These are phyloP conservation scores for Eucalyptus cloeziana DNA, from an alignment of 345 rosid species.

Conservation along the genomic window DNA sequence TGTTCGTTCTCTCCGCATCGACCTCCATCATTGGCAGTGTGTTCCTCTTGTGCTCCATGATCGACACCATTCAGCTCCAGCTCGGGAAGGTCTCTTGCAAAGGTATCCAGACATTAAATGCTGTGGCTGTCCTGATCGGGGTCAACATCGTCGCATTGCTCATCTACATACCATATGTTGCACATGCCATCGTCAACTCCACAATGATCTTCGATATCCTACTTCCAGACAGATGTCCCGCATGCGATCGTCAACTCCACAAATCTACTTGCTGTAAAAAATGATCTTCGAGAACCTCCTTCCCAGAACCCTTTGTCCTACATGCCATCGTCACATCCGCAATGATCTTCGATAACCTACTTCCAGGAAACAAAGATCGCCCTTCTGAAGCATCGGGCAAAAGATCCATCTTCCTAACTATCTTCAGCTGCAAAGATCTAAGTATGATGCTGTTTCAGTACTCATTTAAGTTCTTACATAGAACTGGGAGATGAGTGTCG, in stretches of 20 bases:
- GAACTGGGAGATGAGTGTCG: not conserved
- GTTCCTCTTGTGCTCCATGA: conserved; percentile 16
- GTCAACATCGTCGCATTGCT: conserved; percentile 6
- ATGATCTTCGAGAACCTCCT: not conserved
- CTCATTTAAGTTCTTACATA: not conserved
- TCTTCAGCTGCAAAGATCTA: not conserved
- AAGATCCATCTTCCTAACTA: not conserved
- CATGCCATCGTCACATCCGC: not conserved
- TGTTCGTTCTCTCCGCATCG: not conserved
- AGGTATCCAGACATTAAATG: not conserved
- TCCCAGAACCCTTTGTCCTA: not conserved
- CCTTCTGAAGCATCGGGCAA: not conserved
- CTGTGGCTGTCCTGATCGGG: conserved; percentile 1
- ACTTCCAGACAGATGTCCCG: not conserved
- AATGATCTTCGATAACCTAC: not conserved
- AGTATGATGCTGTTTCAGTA: not conserved
- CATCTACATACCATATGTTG: conserved; percentile 2
- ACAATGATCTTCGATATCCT: not conserved
- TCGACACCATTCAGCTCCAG: conserved; percentile 16
- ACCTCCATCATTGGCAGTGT: conserved; percentile 12
- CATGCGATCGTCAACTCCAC: accelerated
- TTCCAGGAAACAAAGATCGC: not conserved
- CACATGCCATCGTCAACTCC: not conserved
- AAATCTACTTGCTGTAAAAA: no score
- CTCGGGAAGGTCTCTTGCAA: conserved; percentile 18